Conservation (phyloP, 208 protist genomes). For the Leishmania tarentolae region DNA sequence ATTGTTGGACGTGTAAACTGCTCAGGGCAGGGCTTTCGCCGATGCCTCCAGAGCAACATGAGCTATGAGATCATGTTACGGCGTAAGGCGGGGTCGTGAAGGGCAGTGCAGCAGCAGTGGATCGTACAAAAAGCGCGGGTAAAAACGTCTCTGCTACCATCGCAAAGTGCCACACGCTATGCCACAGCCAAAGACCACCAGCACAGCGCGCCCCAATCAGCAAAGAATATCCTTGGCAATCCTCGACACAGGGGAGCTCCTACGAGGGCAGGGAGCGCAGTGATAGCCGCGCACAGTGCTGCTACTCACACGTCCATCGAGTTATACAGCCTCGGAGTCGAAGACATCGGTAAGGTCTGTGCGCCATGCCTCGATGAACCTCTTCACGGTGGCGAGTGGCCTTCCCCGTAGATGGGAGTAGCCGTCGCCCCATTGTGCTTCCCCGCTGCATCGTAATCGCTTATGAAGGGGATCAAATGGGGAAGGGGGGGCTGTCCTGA, state of each 20-base stretch:
- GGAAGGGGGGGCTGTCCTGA: background rate
- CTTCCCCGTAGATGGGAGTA: background rate
- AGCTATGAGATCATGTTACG: background rate
- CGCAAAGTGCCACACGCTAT: background rate
- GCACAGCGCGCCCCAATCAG: background rate
- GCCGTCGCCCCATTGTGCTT: background rate
- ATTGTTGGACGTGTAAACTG: background rate
- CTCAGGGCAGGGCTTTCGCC: background rate
- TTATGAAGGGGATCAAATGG: no score
- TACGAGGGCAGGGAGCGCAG: background rate
- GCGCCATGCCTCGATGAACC: background rate
- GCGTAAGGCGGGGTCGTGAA: background rate
- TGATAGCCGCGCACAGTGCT: background rate
- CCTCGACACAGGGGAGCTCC: background rate
- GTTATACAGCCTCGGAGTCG: background rate
- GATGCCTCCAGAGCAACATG: background rate
- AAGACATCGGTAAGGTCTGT: background rate
- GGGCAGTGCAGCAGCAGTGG: background rate
- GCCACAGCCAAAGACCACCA: background rate
- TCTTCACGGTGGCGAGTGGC: background rate
- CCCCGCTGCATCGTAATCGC: background rate
- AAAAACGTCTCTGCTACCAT: background rate
- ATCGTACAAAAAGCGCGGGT: background rate
- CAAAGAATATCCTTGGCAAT: background rate
- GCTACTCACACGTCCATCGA: background rate